Conservation (phyloP, 2,329 filamentous ascomycete genomes). For the Stylonectria norvegica region DNA sequence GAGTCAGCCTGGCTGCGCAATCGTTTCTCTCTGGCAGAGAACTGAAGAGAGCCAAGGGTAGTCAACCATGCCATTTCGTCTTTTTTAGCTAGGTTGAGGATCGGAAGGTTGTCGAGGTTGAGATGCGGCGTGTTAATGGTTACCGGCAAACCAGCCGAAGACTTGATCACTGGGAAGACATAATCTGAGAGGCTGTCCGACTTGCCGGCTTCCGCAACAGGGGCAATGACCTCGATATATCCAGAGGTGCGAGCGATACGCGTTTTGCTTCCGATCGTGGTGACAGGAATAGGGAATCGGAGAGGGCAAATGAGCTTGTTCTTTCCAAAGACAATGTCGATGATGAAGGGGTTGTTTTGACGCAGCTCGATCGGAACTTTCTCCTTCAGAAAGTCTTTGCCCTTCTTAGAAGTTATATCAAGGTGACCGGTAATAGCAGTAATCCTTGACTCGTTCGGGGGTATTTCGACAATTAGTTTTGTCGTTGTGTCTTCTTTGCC, state of each 20-base stretch:
- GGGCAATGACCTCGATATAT: slow-evolving; percentile 44
- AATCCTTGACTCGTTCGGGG: slow-evolving; percentile 28
- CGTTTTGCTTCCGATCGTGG: slow-evolving; percentile 32
- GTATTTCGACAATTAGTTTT: slow-evolving; percentile 30
- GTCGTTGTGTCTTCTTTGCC: slow-evolving; percentile 18
- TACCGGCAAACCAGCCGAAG: slow-evolving; percentile 29
- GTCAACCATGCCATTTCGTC: slow-evolving; percentile 37
- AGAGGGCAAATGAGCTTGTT: slow-evolving; percentile 31
- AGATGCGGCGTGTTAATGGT: slow-evolving; percentile 40
- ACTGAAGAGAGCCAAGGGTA: slow-evolving; percentile 37
- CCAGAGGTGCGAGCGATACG: slow-evolving; percentile 42
- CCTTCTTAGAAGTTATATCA: slow-evolving; percentile 34
- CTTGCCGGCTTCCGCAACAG: slow-evolving; percentile 22
- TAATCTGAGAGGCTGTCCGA: slow-evolving; percentile 30
- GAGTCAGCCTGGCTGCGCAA: slow-evolving; percentile 29
- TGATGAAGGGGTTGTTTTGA: slow-evolving; percentile 38
- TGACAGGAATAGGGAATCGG: slow-evolving; percentile 40
- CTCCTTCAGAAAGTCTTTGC: slow-evolving; percentile 36
- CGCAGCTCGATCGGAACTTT: slow-evolving; percentile 35
- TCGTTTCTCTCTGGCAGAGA: slow-evolving; percentile 40
- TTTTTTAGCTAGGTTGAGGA: slow-evolving; percentile 38
- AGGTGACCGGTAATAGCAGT: slow-evolving; percentile 38
- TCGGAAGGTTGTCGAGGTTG: slow-evolving; percentile 44
- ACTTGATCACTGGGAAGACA: slow-evolving; percentile 36
- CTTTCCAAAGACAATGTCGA: slow-evolving; percentile 40